A percentile compares a stretch with the other conserved stretches of the same genome.
These are phyloP conservation scores for Saccharum officinarum DNA, from an alignment of 176 grass and related monocot genomes.

Conservation along the genomic window DNA sequence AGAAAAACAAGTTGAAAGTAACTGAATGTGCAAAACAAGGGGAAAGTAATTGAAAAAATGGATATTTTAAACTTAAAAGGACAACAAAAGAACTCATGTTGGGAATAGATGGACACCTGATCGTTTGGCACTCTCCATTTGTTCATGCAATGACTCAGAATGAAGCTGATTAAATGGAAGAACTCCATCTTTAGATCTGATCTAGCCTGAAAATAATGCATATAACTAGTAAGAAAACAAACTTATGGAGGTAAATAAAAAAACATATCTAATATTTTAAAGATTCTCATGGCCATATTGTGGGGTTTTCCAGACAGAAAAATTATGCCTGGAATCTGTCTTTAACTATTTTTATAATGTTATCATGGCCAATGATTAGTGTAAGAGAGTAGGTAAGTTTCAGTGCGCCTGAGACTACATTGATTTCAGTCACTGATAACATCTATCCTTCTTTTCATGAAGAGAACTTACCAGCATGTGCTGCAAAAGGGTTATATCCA, in stretches of 20 bases:
- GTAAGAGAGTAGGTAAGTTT: neutral
- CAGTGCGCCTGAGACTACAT: neutral
- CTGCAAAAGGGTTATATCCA: constrained; percentile 91
- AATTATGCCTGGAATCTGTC: constrained; percentile 17
- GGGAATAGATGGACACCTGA: constrained; percentile 48
- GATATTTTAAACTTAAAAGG: neutral
- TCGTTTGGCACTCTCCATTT: constrained; percentile 86
- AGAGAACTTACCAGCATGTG: constrained; percentile 83
- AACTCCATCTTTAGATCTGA: constrained; percentile 99
- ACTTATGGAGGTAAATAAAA: constrained; percentile 16
- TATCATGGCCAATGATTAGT: neutral
- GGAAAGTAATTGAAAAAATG: neutral
- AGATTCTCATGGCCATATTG: constrained; percentile 6
- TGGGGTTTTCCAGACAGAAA: constrained; percentile 8
- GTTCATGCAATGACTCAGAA: constrained; percentile 94
- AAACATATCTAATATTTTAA: constrained; percentile 3
- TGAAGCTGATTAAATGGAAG: constrained; percentile 98
- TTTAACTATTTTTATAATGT: constrained; percentile 12
- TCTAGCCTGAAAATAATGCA: constrained; percentile 79
- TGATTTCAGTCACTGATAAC: neutral
- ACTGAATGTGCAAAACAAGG: neutral
- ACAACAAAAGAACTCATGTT: neutral
- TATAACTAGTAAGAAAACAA: constrained; percentile 30
- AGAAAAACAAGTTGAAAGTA: constrained; percentile 12
- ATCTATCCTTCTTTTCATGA: constrained; percentile 24